Base-by-base conservation (phyloP, 805 yeast genomes). In the Candida lessepsii region DNA sequence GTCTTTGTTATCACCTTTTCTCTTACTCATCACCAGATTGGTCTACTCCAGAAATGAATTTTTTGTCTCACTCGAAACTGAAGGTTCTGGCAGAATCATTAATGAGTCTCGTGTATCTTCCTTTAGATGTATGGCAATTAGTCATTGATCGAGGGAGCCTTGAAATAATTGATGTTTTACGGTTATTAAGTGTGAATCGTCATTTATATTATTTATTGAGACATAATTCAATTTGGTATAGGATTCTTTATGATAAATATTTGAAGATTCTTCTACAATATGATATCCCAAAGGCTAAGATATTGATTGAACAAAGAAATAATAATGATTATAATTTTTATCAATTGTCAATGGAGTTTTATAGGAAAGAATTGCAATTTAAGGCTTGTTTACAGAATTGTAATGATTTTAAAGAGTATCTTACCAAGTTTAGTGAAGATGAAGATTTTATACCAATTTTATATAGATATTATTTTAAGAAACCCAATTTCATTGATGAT, bases 21-120 rank as follows among this genome's bases (percentile, higher is more conserved):
- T 61, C 42, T 58, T 63, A 20, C 62, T 62, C 67, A 61, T 58
- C 29, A 7, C n/a, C n/a, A n/a, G n/a, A n/a, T n/a, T n/a, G n/a
- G n/a, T n/a, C 17, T 18, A 26, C 18, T 17, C 25, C 34, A 15
- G 33, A 35, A 7, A 18, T 27, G n/a, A 14, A 28, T 21, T 21
- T 19, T 19, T 24, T 32, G 11, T 18, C 24, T 24, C 18, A 15
- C 23, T 20, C n/a, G n/a, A n/a, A n/a, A n/a, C n/a, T n/a, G n/a
- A n/a, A n/a, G n/a, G n/a, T n/a, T n/a, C n/a, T n/a, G n/a, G n/a
- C n/a, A n/a, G n/a, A n/a, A n/a, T n/a, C n/a, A n/a, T n/a, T n/a
- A n/a, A 13, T 5, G 15, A 26, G 29, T 26, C 24, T 48, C 3
- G 23, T 25, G 20, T 36, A 45, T 19, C 34, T 53, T 13, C 41